Conservation (phyloP, 2,329 filamentous ascomycete genomes). For the Periconia digitata region DNA sequence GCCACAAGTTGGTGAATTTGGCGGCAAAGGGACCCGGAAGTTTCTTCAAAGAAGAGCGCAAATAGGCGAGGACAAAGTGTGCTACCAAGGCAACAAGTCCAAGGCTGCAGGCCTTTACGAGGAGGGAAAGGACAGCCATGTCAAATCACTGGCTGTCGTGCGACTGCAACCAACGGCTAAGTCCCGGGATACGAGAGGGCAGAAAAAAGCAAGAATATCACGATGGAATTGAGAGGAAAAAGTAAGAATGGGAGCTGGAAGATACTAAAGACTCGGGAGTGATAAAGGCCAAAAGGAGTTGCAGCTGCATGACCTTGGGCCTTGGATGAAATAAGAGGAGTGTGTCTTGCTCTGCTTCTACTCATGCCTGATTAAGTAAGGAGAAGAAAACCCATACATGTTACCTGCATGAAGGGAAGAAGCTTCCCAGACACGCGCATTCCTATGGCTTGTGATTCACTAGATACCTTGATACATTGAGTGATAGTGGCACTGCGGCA, state of each 20-base stretch:
- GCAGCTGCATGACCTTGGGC: background rate
- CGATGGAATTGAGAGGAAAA: background rate
- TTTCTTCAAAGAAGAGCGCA: conserved; percentile 31
- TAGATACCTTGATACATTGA: too few species aligned
- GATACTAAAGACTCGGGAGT: background rate
- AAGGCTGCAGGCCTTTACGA: conserved; percentile 17
- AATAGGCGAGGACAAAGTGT: conserved; percentile 25
- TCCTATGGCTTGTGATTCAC: background rate
- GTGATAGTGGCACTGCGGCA: background rate
- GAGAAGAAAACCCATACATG: background rate
- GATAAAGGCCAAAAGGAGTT: background rate
- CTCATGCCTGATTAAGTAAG: background rate
- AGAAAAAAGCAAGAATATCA: background rate
- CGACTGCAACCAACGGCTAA: conserved; percentile 1
- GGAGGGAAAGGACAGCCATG: conserved; percentile 16
- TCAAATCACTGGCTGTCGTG: conserved; percentile 7
- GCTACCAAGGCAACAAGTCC: conserved; percentile 15
- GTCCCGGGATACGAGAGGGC: too few species aligned
- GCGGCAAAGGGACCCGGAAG: conserved; percentile 37
- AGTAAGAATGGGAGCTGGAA: background rate
- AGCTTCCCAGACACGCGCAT: background rate
- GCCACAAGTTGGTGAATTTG: conserved; percentile 37
- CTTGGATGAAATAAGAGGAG: background rate
- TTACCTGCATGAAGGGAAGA: background rate
- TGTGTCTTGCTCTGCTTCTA: background rate